These are phyloP conservation scores for Cystofilobasidium capitatum DNA, from an alignment of 768 basidiomycete genomes.

Conservation along the genomic window DNA sequence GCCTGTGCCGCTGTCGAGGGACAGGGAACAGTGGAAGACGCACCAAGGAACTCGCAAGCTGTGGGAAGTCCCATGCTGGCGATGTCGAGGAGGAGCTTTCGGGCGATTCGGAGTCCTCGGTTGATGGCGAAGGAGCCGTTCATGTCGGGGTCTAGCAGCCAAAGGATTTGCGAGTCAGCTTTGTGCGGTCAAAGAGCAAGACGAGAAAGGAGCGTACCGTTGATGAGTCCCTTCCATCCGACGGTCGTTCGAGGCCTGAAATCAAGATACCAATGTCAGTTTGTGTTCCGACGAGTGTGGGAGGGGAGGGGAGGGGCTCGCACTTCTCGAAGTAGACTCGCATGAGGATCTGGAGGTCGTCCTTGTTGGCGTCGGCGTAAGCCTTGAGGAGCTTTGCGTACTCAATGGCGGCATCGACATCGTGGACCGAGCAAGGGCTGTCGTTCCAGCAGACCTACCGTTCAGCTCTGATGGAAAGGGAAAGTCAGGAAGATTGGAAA, in stretches of 20 bases:
- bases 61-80: slow-evolving; percentile 83
- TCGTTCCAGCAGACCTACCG: not conserved
- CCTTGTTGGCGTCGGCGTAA: slow-evolving; percentile 69
- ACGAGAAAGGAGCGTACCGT: slow-evolving; percentile 44
- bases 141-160: slow-evolving; percentile 21
- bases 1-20: not conserved
- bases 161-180: not conserved
- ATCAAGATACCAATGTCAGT: slow-evolving; percentile 38
- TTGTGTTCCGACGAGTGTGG: not conserved
- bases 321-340: slow-evolving; percentile 88
- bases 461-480: not conserved
- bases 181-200: not conserved
- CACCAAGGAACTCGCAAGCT: slow-evolving; percentile 84
- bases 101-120: slow-evolving; percentile 80
- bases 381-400: slow-evolving; percentile 69
- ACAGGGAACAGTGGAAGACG: slow-evolving; percentile 17
- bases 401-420: slow-evolving; percentile 71
- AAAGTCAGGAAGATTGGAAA: not conserved
- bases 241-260: slow-evolving; percentile 65
- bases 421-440: slow-evolving; percentile 89
- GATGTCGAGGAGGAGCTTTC: slow-evolving; percentile 75
- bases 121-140: slow-evolving; percentile 52
- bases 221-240: slow-evolving; percentile 98
- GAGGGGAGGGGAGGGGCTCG: slow-evolving; percentile 9
- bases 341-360: slow-evolving; percentile 80